phyloP scores from a whole-genome alignment of 257 asterid species.

The Prunella vulgaris region DNA sequence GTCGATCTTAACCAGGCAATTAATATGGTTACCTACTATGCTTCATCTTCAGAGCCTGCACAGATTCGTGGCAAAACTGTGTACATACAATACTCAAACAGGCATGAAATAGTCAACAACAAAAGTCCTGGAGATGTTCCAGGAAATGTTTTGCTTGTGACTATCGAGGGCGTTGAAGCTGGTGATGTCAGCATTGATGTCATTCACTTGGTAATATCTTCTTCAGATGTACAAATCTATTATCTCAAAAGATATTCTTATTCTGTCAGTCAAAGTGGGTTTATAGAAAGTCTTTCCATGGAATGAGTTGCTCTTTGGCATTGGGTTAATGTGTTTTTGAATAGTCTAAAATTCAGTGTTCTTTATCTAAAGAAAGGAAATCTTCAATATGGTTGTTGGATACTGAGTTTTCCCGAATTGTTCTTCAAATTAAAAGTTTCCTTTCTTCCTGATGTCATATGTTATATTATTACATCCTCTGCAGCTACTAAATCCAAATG shows the following conservation, averaged over 20 bases:
- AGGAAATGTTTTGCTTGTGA: conserved; percentile 77
- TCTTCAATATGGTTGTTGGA: conserved; percentile 1
- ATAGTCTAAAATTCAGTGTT: neutral
- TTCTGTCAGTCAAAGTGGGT: neutral
- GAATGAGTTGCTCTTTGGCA: neutral
- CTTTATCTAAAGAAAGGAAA: neutral
- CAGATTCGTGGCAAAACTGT: conserved; percentile 81
- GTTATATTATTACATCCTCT: neutral
- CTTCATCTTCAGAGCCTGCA: conserved; percentile 84
- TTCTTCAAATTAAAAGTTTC: neutral
- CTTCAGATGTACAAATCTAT: neutral
- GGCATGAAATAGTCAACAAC: conserved; percentile 79
- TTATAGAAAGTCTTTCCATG: neutral
- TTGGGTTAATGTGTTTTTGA: neutral
- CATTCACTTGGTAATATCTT: conserved; percentile 64
- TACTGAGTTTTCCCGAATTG: neutral
- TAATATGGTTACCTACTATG: conserved; percentile 73
- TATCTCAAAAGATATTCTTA: neutral
- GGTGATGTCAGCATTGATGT: conserved; percentile 85
- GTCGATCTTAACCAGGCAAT: conserved; percentile 81
- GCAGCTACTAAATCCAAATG: neutral
- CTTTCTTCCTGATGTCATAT: neutral
- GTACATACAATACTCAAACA: conserved; percentile 76
- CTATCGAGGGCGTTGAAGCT: conserved; percentile 86
- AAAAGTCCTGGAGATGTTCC: conserved; percentile 83